Percentiles rank a stretch among this genome's conserved stretches.
These are phyloP conservation scores for Starmerella floricola DNA, from an alignment of 805 yeast genomes.

Conservation along the genomic window DNA sequence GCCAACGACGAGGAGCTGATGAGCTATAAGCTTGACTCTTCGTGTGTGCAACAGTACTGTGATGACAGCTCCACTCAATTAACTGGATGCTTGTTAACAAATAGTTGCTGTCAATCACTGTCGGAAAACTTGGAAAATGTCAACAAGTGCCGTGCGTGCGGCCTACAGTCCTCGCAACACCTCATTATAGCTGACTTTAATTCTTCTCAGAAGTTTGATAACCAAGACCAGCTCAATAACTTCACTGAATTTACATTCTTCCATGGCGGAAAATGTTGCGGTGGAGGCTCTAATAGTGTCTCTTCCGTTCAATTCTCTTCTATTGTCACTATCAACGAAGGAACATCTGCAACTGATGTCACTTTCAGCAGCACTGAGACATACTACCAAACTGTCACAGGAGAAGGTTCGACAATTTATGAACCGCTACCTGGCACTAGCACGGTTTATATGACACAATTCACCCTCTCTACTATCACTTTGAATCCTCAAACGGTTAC, in stretches of 20 bases:
- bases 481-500: constrained; percentile 1
- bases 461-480: background rate
- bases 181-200: constrained; percentile 14
- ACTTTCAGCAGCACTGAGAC: constrained; percentile 7
- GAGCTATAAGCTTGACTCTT: constrained; percentile 8
- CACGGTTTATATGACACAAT: background rate
- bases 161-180: constrained; percentile 11
- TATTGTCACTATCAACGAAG: constrained; percentile 3
- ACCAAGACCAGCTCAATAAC: constrained; percentile 14
- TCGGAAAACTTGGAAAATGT: constrained; percentile 5
- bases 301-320: background rate
- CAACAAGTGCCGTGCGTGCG: constrained; percentile 17
- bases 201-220: constrained; percentile 12
- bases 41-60: constrained; percentile 12
- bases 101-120: constrained; percentile 7
- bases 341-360: constrained; percentile 3
- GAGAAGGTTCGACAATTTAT: constrained; percentile 4
- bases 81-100: constrained; percentile 9
- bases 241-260: constrained; percentile 18
- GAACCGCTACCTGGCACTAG: constrained; percentile 8
- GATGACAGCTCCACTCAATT: constrained; percentile 13
- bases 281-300: background rate
- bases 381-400: constrained; percentile 10
- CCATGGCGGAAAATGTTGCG: constrained; percentile 9
- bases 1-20: constrained; percentile 1